Evolutionary conservation across 768 basidiomycete species (phyloP), one percentile per base, ranked within the genome.

Genomic region (Leucocoprinus leucothites): DNA sequence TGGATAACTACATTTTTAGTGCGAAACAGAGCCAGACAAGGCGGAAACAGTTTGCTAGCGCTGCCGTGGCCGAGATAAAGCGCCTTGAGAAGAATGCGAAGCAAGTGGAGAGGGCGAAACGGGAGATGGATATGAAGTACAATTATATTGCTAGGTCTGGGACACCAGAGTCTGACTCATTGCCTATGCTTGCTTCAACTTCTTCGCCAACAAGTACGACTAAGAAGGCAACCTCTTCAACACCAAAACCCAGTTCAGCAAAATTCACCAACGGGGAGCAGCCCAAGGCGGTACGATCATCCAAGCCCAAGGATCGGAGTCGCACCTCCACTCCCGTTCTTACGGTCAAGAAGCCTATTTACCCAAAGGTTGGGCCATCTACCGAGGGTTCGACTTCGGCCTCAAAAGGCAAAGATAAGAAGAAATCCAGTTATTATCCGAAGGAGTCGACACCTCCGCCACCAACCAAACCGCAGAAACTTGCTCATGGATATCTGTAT

Each of bases 1-100:
- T 74, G 22, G 60, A 66, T 1, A 65, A 71, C 11, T 87, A 83
- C 60, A 56, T 72, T 21, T 71, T 81, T 54, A 75, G 44, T 21
- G 21, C 47, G 38, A 49, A 62, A 38, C 35, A 57, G n/a, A 43
- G 52, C 3, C 53, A 53, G 9, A 55, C 48, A 35, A 66, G 63
- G 52, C 58, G 56, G 57, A 69, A 61, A 61, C 64, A 59, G 31
- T 41, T 35, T 46, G 53, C 19, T 43, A 45, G 16, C 41, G 51
- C 57, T 13, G 49, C 42, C 31, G 45, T 13, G 9, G 57, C 51
- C 22, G 42, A 55, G 24, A 19, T 14, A 16, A 58, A 43, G 21
- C 53, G 60, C 9, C 31, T 58, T 31, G 54, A 49, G 38, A 56
- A 35, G n/a, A 56, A 56, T 25, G 48, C 54, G 18, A 56, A 24